Evolutionary conservation across 495 filamentous ascomycete species (phyloP), one percentile per base, ranked within the genome.

Genomic region (Xylaria castorea): DNA sequence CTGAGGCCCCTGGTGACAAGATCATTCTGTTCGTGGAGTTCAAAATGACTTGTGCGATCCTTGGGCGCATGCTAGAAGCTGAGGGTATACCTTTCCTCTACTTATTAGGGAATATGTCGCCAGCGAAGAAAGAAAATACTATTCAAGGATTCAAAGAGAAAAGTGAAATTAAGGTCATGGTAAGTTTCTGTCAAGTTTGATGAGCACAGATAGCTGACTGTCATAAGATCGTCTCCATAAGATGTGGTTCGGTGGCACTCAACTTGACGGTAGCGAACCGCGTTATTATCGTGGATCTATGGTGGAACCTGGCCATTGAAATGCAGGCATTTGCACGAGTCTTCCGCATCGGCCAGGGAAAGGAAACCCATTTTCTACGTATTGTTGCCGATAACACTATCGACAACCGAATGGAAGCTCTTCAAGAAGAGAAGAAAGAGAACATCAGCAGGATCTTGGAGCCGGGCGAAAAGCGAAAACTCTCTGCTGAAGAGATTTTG

Each of bases 271-370:
- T 32, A 1, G 82, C 81, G 0, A 84, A 81, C 68, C 73, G 83
- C 0, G 84, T 85, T 8, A 85, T 88, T 57, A 67, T 83, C 20
- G 71, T 81, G 2, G 85, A 87, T 58, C 78, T 75, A 7, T 85
- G 81, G 83, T 85, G 80, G 81, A 81, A 86, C 66, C 34, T 66
- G 14, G 70, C 71, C 16, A 68, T 78, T 55, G 79, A 84, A 40
- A 32, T 77, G 11, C 84, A 90, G 80, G 91, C 91, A 0, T 91
- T 91, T 74, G 89, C 85, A 40, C 87, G 91, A 0, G 81, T 92
- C 8, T 87, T 85, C 67, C 85, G 91, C 5, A 91, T 91, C 25
- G 91, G 91, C 0, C 91, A 94, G 65, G 65, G 71, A 1, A 82
- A 86, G 3, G 76, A 86, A 20, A 89, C 91, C 0, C 82, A 85